Conservation (phyloP, 2,329 filamentous ascomycete genomes). For the Ceratocystis lukuohia region DNA sequence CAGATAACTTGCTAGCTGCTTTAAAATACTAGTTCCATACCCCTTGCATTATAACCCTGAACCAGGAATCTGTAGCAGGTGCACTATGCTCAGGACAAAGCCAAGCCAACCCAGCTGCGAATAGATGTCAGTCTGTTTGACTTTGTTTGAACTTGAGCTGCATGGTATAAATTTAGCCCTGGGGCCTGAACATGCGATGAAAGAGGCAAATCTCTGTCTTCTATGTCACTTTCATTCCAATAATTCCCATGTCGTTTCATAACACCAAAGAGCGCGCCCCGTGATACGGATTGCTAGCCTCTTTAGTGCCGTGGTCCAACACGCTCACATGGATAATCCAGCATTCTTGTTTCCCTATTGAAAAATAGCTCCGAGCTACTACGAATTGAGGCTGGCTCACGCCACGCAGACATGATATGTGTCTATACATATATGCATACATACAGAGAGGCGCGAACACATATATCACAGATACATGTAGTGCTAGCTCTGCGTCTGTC, state of each 20-base stretch:
- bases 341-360: background rate
- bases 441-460: background rate
- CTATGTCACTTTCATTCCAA: background rate
- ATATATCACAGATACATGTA: background rate
- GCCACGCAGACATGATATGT: background rate
- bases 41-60: constrained; percentile 1
- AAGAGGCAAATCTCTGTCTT: background rate
- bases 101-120: background rate
- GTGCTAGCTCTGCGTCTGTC: background rate
- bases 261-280: background rate
- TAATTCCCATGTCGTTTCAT: background rate
- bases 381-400: background rate
- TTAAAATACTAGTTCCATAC: background rate
- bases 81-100: background rate
- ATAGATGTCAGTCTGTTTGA: background rate
- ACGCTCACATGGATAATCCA: too few relatives aligned
- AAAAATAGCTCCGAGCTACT: background rate
- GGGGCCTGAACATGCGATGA: constrained; percentile 1
- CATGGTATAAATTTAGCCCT: background rate
- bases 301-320: too few relatives aligned
- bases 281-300: too few relatives aligned
- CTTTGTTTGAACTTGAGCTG: background rate
- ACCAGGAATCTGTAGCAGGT: background rate
- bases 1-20: background rate
- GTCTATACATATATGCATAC: background rate